Evolutionary conservation across 257 asterid genomes (phyloP).

Genomic region (Ilex asprella): DNA sequence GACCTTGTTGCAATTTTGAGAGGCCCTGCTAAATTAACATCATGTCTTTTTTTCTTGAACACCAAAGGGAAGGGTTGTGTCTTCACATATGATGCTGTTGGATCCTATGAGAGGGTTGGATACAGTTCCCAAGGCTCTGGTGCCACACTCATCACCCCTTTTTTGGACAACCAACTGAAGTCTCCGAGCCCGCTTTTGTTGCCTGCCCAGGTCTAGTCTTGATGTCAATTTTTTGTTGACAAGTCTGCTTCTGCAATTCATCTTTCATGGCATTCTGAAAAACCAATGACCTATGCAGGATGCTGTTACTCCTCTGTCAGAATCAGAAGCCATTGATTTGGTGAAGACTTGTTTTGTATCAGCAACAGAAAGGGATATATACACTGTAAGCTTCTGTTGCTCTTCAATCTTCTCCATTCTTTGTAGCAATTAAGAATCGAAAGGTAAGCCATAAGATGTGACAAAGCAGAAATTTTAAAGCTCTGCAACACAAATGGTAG

Average conservation of each 20-base stretch:
- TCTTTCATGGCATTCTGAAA: background rate
- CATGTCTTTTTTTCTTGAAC: slow-evolving; percentile 12
- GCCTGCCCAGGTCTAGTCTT: slow-evolving; percentile 36
- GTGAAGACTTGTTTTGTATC: slow-evolving; percentile 43
- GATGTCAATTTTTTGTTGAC: background rate
- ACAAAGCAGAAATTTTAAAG: background rate
- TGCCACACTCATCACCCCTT: slow-evolving; percentile 86
- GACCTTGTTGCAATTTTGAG: slow-evolving; percentile 5
- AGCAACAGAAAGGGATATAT: slow-evolving; percentile 45
- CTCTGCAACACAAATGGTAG: background rate
- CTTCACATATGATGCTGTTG: slow-evolving; percentile 94
- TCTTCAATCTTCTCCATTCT: background rate
- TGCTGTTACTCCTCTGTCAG: slow-evolving; percentile 49
- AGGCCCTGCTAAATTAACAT: background rate
- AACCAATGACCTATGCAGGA: slow-evolving; percentile 17
- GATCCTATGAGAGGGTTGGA: slow-evolving; percentile 95
- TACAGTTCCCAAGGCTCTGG: slow-evolving; percentile 98
- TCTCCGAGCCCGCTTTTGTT: slow-evolving; percentile 58
- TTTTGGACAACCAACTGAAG: slow-evolving; percentile 77
- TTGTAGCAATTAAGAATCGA: too few species aligned
- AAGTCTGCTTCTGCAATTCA: background rate
- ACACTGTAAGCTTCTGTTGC: slow-evolving; percentile 27
- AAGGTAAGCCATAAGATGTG: background rate
- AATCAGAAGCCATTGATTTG: slow-evolving; percentile 39
- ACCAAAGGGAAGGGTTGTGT: slow-evolving; percentile 89